Evolutionary conservation across 2,329 filamentous ascomycete species (phyloP).

Genomic region (Fusarium equiseti): DNA sequence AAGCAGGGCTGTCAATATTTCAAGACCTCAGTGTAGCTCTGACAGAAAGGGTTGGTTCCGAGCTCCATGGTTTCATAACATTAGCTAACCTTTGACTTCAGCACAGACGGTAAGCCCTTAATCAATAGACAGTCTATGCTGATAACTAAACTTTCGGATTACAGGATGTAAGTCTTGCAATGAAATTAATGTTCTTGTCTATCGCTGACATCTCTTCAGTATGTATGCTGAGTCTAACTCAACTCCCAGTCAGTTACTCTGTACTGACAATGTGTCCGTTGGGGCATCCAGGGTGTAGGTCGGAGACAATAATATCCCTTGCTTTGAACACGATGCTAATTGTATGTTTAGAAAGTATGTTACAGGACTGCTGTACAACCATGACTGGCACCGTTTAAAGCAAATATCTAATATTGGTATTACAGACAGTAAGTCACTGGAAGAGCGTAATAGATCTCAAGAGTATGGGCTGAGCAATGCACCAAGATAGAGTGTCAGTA

Average conservation of each 20-base stretch:
- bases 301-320: not conserved
- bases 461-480: not conserved
- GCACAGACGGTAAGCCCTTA: too few species aligned
- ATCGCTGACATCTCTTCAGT: not conserved
- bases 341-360: not conserved
- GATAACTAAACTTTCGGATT: too few species aligned
- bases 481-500: not conserved
- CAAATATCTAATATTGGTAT: not conserved
- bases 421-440: not conserved
- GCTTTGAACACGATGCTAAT: not conserved
- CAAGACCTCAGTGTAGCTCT: not conserved
- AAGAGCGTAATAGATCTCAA: rapidly evolving
- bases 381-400: not conserved
- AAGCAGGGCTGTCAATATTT: not conserved
- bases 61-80: too few species aligned
- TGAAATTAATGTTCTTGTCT: too few species aligned
- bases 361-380: not conserved
- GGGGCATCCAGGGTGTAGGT: not conserved
- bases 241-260: too few species aligned
- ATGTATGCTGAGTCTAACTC: not conserved
- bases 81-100: too few species aligned
- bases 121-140: too few species aligned
- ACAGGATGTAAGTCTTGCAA: not conserved
- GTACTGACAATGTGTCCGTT: not conserved
- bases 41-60: not conserved